Evolutionary conservation across 768 basidiomycete genomes (phyloP).

Genomic region (Lyophyllum decastes): DNA sequence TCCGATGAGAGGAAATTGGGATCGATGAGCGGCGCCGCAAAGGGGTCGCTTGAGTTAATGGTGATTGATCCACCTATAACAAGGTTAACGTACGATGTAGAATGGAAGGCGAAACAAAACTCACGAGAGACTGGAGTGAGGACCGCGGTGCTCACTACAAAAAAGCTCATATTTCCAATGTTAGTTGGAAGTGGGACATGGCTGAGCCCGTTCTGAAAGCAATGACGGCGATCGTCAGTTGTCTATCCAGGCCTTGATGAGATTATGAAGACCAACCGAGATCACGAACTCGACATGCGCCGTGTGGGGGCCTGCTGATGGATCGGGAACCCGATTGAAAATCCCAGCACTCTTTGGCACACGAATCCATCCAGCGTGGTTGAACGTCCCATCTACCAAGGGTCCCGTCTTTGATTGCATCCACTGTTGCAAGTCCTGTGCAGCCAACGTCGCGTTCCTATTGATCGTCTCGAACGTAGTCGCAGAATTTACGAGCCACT

Average conservation of each 20-base stretch:
- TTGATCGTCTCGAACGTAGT: conserved; percentile 14
- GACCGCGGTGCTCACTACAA: conserved; percentile 13
- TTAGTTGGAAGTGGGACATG: conserved; percentile 9
- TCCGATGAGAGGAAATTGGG: conserved; percentile 31
- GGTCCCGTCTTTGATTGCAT: conserved; percentile 19
- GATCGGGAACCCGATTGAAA: conserved; percentile 16
- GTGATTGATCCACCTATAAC: conserved; percentile 12
- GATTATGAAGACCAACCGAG: conserved; percentile 8
- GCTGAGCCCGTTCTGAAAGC: conserved; percentile 5
- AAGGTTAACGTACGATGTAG: neutral
- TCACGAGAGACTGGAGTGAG: conserved; percentile 24
- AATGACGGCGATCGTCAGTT: conserved; percentile 2
- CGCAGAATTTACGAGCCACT: conserved; percentile 19
- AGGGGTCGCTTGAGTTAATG: conserved; percentile 8
- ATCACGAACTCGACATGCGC: conserved; percentile 27
- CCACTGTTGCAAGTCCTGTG: conserved; percentile 19
- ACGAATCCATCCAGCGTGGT: conserved; percentile 20
- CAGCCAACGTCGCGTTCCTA: neutral
- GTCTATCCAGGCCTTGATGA: too few species aligned
- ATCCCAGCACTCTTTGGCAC: conserved; percentile 13
- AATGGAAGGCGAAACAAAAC: neutral
- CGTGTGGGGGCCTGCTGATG: conserved; percentile 23
- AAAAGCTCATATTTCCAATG: conserved; percentile 18
- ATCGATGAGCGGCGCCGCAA: conserved; percentile 12
- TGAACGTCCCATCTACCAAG: conserved; percentile 15